Base-by-base conservation (phyloP, 2,329 filamentous ascomycete genomes). In the Penicillium brevicompactum region DNA sequence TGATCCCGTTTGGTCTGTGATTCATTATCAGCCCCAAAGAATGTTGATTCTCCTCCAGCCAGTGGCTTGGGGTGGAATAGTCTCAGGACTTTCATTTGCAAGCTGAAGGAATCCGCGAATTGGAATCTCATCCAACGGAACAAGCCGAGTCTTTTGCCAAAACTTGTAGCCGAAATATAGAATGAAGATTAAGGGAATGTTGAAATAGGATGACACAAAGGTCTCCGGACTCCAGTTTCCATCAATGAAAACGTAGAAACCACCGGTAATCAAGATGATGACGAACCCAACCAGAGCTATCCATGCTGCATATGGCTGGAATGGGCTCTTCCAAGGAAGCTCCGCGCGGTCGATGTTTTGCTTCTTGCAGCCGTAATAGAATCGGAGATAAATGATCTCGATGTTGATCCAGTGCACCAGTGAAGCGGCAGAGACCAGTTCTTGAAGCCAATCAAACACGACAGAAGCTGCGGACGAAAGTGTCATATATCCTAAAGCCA, bases 401-500 rank as follows among this genome's bases (percentile, higher is more conserved):
- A 87, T 86, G 57, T 80, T 79, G 2, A 80, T 76, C 85, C 86
- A 88, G 49, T 80, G 82, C 59, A 88, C 56, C 0, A 64, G n/a
- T 0, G 53, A 57, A 2, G 60, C 31, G 14, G 55, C 49, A 5
- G 60, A 51, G 5, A 79, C 82, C 59, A 88, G 83, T 73, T 86
- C 86, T 58, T 87, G 77, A 32, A 89, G 72, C 86, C 86, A 89
- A 73, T 78, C 76, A 70, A 89, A 89, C 11, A 86, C 86, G 3
- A 77, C 69, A 2, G 74, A 75, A 16, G 84, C 85, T 45, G 70
- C 74, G 24, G 75, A 63, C 5, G 82, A 84, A 10, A 87, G 72
- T 72, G 87, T 87, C 59, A 88, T 76, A 74, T 86, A 88, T 11
- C 78, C 84, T 13, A 88, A 78, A 40, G 14, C 86, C 76, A n/a